Conservation (phyloP, 2,329 filamentous ascomycete genomes). For the Pyricularia sp. region DNA sequence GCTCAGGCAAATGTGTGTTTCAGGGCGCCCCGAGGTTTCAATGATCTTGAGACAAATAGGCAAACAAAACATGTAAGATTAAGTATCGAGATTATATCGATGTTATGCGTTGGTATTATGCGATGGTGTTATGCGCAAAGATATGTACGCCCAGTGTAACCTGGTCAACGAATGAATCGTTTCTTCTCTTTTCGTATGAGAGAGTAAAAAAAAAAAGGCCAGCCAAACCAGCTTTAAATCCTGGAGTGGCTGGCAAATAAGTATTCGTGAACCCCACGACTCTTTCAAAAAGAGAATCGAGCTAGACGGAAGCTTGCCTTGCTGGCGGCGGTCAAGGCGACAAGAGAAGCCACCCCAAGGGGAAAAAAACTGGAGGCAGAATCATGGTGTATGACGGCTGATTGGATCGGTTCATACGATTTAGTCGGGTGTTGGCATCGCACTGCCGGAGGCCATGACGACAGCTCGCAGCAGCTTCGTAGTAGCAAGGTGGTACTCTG, state of each 20-base stretch:
- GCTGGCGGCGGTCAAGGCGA: background rate
- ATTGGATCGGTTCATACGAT: background rate
- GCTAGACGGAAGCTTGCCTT: background rate
- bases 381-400: background rate
- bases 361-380: background rate
- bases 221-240: too few species aligned
- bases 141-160: background rate
- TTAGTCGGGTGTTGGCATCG: background rate
- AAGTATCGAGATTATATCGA: background rate
- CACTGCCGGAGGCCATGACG: background rate
- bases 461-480: background rate
- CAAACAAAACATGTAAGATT: background rate
- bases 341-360: background rate
- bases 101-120: background rate
- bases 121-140: background rate
- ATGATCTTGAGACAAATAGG: background rate
- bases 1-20: background rate
- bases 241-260: too few species aligned
- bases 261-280: too few species aligned
- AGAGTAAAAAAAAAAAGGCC: too few species aligned
- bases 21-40: background rate
- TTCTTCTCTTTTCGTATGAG: background rate
- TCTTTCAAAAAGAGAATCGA: background rate
- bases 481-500: background rate
- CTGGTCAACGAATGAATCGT: background rate